phyloP scores from a whole-genome alignment of 371 early-diverging fungal species.

The Mortierella sp. region DNA sequence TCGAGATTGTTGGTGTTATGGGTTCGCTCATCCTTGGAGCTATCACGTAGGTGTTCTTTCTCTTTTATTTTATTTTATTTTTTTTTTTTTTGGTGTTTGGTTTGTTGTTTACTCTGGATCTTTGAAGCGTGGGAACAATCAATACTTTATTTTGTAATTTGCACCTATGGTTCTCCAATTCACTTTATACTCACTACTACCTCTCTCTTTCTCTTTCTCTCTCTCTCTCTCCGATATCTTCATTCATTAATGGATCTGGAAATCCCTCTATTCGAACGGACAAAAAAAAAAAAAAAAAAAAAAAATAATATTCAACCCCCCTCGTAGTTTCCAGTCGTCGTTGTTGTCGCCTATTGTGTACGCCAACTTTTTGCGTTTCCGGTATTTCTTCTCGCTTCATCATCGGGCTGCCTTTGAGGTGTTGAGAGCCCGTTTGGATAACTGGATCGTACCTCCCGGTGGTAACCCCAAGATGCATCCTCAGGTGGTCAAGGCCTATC shows the following conservation, averaged over 20 bases:
- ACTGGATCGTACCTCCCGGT: conserved; percentile 60
- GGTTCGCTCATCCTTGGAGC: conserved; percentile 75
- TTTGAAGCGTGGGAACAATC: no score
- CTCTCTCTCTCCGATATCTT: background rate
- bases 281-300: no score
- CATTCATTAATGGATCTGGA: no score
- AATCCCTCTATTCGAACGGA: no score
- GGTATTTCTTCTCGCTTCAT: conserved; percentile 80
- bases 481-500: conserved; percentile 65
- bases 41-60: conserved; percentile 61
- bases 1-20: conserved; percentile 84
- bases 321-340: conserved; percentile 71
- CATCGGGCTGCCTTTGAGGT: conserved; percentile 72
- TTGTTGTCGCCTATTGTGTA: conserved; percentile 82
- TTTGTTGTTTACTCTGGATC: background rate
- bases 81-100: background rate
- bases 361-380: conserved; percentile 87
- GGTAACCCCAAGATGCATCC: conserved; percentile 69
- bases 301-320: no score
- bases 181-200: background rate
- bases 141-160: no score
- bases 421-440: conserved; percentile 65
- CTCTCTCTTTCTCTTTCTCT: conserved; percentile 1
- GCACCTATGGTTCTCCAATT: no score
- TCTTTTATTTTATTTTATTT: background rate